phyloP scores from a whole-genome alignment of 106 monocot species.

The Dendrobium officinale region DNA sequence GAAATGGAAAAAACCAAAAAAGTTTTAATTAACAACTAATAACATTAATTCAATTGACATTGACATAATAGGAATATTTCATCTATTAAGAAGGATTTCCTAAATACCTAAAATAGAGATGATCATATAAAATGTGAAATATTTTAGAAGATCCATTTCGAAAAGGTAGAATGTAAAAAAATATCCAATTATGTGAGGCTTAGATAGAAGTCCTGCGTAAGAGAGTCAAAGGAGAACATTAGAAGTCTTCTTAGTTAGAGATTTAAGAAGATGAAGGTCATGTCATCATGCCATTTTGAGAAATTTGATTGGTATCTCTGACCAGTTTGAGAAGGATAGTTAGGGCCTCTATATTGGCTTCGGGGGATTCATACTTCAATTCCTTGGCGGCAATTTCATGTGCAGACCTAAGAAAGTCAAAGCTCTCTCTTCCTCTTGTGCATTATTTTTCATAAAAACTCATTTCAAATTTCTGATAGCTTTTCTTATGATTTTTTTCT shows the following conservation, averaged over 20 bases:
- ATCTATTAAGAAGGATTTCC: constrained; percentile 4
- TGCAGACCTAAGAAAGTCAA: too few species aligned
- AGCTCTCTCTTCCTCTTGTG: too few species aligned
- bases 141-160: too few species aligned
- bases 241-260: not conserved
- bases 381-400: too few species aligned
- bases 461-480: too few species aligned
- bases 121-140: constrained; percentile 1
- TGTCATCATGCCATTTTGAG: not conserved
- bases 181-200: constrained; percentile 16
- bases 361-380: too few species aligned
- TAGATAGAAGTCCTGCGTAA: constrained; percentile 14
- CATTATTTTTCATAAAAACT: too few species aligned
- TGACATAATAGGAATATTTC: constrained; percentile 6
- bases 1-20: constrained; percentile 11
- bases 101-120: not conserved
- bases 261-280: not conserved
- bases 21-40: constrained; percentile 8
- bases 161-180: constrained; percentile 8
- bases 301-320: not conserved
- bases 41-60: constrained; percentile 10
- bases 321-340: not conserved
- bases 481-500: not conserved
- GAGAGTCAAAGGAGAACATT: constrained; percentile 3
- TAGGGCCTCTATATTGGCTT: not conserved